These are phyloP conservation scores for Neofusicoccum parvum DNA, from an alignment of 2,329 filamentous ascomycete genomes.

Conservation along the genomic window DNA sequence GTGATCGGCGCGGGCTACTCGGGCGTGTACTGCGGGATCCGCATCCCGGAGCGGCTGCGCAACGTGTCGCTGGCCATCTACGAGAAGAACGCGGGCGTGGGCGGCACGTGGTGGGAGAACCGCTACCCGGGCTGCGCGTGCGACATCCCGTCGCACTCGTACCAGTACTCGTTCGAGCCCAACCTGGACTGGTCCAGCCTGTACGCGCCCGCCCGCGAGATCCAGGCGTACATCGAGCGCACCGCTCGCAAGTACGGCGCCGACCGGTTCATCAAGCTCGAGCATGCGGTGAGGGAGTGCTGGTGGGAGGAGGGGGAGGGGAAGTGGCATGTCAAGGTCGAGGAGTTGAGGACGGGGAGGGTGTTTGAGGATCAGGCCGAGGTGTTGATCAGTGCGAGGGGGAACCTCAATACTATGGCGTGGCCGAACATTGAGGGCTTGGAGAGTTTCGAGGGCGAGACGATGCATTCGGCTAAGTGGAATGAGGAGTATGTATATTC, in stretches of 20 bases:
- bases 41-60: constrained; percentile 44
- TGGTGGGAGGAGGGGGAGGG: constrained; percentile 35
- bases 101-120: constrained; percentile 37
- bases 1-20: constrained; percentile 49
- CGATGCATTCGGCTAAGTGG: constrained; percentile 41
- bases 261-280: constrained; percentile 41
- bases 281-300: constrained; percentile 38
- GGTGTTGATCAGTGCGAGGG: constrained; percentile 36
- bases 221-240: constrained; percentile 40
- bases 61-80: constrained; percentile 47
- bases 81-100: constrained; percentile 47
- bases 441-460: constrained; percentile 34
- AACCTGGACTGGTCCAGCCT: constrained; percentile 45
- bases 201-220: constrained; percentile 43
- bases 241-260: constrained; percentile 40
- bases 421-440: constrained; percentile 40
- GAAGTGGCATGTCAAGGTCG: constrained; percentile 41
- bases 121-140: constrained; percentile 49
- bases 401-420: constrained; percentile 34
- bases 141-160: constrained; percentile 46
- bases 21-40: constrained; percentile 48
- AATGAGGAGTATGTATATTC: constrained; percentile 32
- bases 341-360: constrained; percentile 34
- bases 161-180: constrained; percentile 48
- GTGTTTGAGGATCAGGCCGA: constrained; percentile 31